Evolutionary conservation across 139 green algal genomes (phyloP).

Genomic region (Pycnococcus provasolii): DNA sequence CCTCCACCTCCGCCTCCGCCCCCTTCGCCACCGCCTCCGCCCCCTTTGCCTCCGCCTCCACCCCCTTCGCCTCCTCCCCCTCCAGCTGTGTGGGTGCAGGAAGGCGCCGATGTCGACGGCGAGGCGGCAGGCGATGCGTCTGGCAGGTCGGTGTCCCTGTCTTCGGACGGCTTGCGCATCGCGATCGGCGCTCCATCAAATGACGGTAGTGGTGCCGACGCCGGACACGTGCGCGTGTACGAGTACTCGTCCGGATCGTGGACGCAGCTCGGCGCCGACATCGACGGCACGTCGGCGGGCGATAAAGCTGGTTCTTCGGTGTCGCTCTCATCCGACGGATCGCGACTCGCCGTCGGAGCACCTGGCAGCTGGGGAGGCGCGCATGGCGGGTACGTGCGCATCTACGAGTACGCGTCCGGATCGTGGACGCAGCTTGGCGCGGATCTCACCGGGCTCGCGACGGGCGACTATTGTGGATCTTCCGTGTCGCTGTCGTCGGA

Average conservation of each 20-base stretch:
- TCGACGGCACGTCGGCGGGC: background rate
- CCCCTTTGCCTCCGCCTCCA: too few species aligned
- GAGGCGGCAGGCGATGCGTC: background rate
- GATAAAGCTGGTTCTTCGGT: background rate
- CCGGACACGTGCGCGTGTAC: constrained; percentile 4
- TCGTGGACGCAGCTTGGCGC: background rate
- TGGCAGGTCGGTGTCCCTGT: background rate
- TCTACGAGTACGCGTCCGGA: background rate
- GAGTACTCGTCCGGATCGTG: background rate
- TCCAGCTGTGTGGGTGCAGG: background rate
- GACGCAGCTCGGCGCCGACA: background rate
- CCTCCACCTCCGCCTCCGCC: too few species aligned
- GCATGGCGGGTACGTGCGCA: background rate
- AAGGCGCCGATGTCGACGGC: background rate
- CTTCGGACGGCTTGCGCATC: background rate
- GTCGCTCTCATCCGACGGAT: background rate
- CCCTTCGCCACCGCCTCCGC: too few species aligned
- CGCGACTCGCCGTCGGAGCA: background rate
- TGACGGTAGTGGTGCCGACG: background rate
- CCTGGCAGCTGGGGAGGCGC: background rate
- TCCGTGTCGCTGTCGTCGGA: background rate
- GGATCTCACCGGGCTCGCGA: background rate
- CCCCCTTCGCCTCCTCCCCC: too few species aligned
- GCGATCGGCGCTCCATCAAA: background rate
- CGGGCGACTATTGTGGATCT: background rate